Evolutionary conservation across 768 basidiomycete species (phyloP), one percentile per base, ranked within the genome.

Genomic region (Pleurotus pulmonarius): DNA sequence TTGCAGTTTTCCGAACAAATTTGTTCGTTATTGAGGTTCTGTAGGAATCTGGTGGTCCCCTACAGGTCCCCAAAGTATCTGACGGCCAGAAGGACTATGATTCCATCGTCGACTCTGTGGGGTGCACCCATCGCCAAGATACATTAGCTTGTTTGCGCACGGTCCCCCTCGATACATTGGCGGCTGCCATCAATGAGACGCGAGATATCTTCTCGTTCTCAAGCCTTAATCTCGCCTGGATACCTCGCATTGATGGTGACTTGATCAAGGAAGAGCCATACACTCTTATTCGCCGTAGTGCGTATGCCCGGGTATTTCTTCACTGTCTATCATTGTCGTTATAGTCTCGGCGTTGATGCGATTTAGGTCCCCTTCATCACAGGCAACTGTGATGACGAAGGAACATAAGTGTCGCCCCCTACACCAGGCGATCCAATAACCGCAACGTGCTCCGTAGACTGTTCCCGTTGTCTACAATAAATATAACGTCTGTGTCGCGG

Each of bases 331-430:
- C 60, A 58, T 45, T 7, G 5, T 25, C 4, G 34, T 9, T 18
- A 16, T 12, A n/a, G 29, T 12, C 56, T 20, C 20, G 20, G 24
- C 56, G 55, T 1, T 59, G 49, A 22, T 39, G 61, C 54, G 12
- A 3, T 48, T 44, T 60, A 64, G 61, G 51, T 66, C 18, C 69
- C 71, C 9, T 58, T 62, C 24, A 59, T 73, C 25, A 59, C 63
- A n/a, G 76, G 77, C 0, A 64, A 71, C 47, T 69, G 67, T 26
- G 74, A 77, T 47, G 76, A 78, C 37, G 75, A 77, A 57, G 76
- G 75, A 56, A 75, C 75, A 65, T 74, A 54, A 59, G 73, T 66
- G 25, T 12, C n/a, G 44, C 5, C 29, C 18, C 11, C 46, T 8
- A 34, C 11, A 16, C 40, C 15, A 11, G 2, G 20, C 4, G 44